phyloP scores from a whole-genome alignment of 805 yeast species.

The Schwanniomyces vanrijiae region DNA sequence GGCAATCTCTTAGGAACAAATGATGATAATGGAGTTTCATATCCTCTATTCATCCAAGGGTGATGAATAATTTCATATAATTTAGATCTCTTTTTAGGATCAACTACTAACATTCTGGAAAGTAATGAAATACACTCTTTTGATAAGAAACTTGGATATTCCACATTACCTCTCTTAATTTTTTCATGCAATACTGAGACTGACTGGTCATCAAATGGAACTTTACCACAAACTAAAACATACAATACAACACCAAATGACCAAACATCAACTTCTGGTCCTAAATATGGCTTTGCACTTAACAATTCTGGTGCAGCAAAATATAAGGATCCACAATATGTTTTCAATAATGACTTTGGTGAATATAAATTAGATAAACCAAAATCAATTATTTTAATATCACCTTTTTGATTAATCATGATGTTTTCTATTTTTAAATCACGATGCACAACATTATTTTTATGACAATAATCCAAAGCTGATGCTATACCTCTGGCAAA shows the following conservation, averaged over 20 bases:
- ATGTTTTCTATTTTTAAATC: slow-evolving; percentile 96
- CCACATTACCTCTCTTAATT: slow-evolving; percentile 88
- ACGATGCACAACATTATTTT: slow-evolving; percentile 93
- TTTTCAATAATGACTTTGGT: slow-evolving; percentile 68
- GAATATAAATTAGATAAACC: slow-evolving; percentile 89
- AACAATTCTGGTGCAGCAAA: slow-evolving; percentile 98
- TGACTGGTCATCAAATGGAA: slow-evolving; percentile 95
- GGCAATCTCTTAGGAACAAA: slow-evolving; percentile 81
- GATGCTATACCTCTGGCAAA: slow-evolving; percentile 94
- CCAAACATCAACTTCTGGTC: slow-evolving; percentile 99
- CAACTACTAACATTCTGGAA: slow-evolving; percentile 88
- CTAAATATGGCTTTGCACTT: slow-evolving; percentile 87
- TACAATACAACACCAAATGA: slow-evolving; percentile 95
- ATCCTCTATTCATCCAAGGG: slow-evolving; percentile 94
- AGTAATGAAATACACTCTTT: slow-evolving; percentile 77
- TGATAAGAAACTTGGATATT: slow-evolving; percentile 82
- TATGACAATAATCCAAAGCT: slow-evolving; percentile 91
- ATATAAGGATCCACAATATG: slow-evolving; percentile 95
- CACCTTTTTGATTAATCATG: slow-evolving; percentile 90
- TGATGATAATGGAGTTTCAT: slow-evolving; percentile 66
- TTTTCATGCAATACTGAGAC: slow-evolving; percentile 91
- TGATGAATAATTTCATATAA: slow-evolving; percentile 78
- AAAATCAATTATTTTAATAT: slow-evolving; percentile 92
- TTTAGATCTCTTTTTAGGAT: slow-evolving; percentile 77
- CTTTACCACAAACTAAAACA: slow-evolving; percentile 95